These are phyloP conservation scores for Trichoderma orchidacearum DNA, from an alignment of 495 filamentous ascomycete species.

Conservation along the genomic window DNA sequence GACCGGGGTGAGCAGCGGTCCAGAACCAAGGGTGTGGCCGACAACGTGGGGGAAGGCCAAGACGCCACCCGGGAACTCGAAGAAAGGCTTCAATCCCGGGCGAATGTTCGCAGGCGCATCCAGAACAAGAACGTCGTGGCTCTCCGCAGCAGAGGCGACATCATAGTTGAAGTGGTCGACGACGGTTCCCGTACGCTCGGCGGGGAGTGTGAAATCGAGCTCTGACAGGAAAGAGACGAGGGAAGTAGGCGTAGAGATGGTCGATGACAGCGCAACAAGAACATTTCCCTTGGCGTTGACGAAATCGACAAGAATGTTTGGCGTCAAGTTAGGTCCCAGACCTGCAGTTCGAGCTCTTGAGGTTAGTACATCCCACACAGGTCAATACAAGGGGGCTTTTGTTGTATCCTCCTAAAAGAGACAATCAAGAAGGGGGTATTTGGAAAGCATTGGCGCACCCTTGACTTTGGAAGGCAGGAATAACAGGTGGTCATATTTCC, in stretches of 20 bases:
- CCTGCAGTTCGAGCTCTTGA: slow-evolving; percentile 37
- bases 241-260: slow-evolving; percentile 56
- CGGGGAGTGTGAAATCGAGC: slow-evolving; percentile 79
- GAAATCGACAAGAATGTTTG: slow-evolving; percentile 80
- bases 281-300: slow-evolving; percentile 86
- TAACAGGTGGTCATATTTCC: slow-evolving; percentile 78
- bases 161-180: slow-evolving; percentile 97
- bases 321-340: slow-evolving; percentile 75
- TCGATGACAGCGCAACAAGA: slow-evolving; percentile 71
- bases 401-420: no score
- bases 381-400: no score
- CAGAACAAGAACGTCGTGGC: slow-evolving; percentile 79
- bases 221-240: slow-evolving; percentile 79
- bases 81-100: slow-evolving; percentile 64
- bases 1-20: slow-evolving; percentile 65
- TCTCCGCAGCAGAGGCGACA: slow-evolving; percentile 54
- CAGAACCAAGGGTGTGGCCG: slow-evolving; percentile 68
- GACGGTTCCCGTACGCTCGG: slow-evolving; percentile 65
- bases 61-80: slow-evolving; percentile 41
- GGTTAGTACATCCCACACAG: no score
- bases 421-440: no score
- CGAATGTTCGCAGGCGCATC: slow-evolving; percentile 47
- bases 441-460: no score
- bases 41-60: slow-evolving; percentile 71
- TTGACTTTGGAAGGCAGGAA: slow-evolving; percentile 81